Base-by-base conservation (phyloP, 306 rosid genomes). In the Citrullus colocynthis region DNA sequence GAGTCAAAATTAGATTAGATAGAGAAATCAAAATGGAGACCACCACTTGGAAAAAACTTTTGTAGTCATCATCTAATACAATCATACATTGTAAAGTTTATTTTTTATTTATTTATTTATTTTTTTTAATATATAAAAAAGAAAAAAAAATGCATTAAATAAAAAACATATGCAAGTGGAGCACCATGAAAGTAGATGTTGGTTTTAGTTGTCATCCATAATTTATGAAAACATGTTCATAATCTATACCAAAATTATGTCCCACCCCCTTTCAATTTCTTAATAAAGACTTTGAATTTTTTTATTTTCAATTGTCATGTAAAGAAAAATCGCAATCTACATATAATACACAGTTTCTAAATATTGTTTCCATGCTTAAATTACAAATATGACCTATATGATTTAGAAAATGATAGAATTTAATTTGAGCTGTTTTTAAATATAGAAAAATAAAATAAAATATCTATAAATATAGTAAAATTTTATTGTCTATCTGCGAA, bases 191-290 rank as follows among this genome's bases (percentile, higher is more conserved):
- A 65, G 30, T n/a, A 41, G 74, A 52, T 67, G n/a, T 67, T 67
- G 54, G 34, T 42, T 67, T 65, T 65, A 67, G 74, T 41, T 67
- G 74, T 42, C 74, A 67, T 67, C 32, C 54, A 67, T 67, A 36
- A 64, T 64, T 41, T 41, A 10, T 41, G 16, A 67, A 66, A 67
- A 18, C 74, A 37, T 37, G 49, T 16, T 65, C 41, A 61, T 61
- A 1, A 32, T 30, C 18, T 30, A 24, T 59, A 14, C 39, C 67
- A 30, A 61, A 61, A 61, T 61, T 61, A 17, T 59, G 18, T 59
- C 64, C 34, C 6, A 59, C 64, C 24, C 36, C 15, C 15, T 24
- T 8, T 24, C 17, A 21, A 59, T 21, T 59, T 59, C 16, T 21
- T 36, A 36, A 36, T 36, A 36, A 36, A 36, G 39, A 36, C 39